Evolutionary conservation across 1,139 yeast species (phyloP).

Genomic region (Geotrichum siamense): DNA sequence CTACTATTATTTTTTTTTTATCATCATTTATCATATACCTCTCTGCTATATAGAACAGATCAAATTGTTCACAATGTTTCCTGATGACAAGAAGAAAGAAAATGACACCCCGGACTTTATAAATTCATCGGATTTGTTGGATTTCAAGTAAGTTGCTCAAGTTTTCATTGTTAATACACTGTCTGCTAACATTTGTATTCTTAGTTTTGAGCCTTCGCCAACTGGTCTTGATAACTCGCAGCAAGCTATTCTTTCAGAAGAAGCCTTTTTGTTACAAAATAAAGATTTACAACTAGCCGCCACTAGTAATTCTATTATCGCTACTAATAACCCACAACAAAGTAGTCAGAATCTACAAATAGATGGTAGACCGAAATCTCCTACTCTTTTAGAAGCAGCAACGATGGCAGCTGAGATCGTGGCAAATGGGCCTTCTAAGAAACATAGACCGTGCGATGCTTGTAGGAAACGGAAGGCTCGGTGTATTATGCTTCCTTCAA

Average conservation of each 20-base stretch:
- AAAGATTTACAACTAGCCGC: constrained; percentile 4
- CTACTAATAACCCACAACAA: background rate
- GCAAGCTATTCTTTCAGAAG: constrained; percentile 17
- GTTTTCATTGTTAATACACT: background rate
- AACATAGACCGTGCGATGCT: constrained; percentile 28
- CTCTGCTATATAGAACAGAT: too few relatives aligned
- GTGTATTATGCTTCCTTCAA: constrained; percentile 33
- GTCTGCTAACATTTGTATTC: background rate
- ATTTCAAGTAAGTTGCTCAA: background rate
- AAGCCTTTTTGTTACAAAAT: constrained; percentile 14
- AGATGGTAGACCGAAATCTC: constrained; percentile 7
- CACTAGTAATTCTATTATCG: background rate
- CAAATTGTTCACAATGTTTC: background rate
- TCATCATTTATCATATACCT: too few relatives aligned
- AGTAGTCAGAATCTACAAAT: background rate
- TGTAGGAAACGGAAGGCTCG: constrained; percentile 34
- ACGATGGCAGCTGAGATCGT: constrained; percentile 19
- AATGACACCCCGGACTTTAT: background rate
- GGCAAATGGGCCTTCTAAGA: constrained; percentile 10
- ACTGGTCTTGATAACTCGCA: constrained; percentile 17
- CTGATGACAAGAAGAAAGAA: background rate
- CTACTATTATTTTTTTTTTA: too few relatives aligned
- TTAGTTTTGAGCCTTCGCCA: constrained; percentile 4
- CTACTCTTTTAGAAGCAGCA: constrained; percentile 16
- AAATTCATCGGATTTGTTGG: constrained; percentile 3